These are phyloP conservation scores for Tulasnella sp. DNA, from an alignment of 768 basidiomycete genomes.

Conservation along the genomic window DNA sequence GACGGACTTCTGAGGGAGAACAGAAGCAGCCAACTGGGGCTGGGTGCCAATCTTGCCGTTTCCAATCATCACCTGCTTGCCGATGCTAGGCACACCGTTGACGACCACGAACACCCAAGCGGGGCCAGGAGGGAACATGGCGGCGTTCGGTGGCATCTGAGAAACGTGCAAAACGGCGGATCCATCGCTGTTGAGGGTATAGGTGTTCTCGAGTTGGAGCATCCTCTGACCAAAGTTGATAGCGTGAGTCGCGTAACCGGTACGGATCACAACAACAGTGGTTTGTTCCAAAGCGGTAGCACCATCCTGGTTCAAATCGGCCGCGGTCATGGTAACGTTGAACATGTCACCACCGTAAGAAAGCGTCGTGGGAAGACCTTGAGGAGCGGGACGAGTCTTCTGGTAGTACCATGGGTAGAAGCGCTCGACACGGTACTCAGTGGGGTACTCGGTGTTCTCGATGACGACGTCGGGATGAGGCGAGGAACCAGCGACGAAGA, in stretches of 20 bases:
- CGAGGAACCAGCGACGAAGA: slow-evolving; percentile 79
- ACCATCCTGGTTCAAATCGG: slow-evolving; percentile 37
- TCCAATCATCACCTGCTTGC: slow-evolving; percentile 59
- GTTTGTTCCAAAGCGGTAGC: slow-evolving; percentile 41
- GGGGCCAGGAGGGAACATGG: slow-evolving; percentile 72
- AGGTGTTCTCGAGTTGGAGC: slow-evolving; percentile 56
- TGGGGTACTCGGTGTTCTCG: slow-evolving; percentile 43
- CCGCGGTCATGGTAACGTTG: slow-evolving; percentile 30
- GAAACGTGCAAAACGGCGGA: slow-evolving; percentile 45
- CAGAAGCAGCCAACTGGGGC: background rate
- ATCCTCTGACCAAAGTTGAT: slow-evolving; percentile 33
- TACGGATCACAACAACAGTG: slow-evolving; percentile 47
- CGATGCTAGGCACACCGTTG: slow-evolving; percentile 57
- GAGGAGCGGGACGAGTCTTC: slow-evolving; percentile 31
- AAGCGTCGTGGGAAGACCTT: slow-evolving; percentile 30
- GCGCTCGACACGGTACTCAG: slow-evolving; percentile 86
- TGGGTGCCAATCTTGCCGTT: slow-evolving; percentile 37
- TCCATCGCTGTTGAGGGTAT: slow-evolving; percentile 40
- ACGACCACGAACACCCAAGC: slow-evolving; percentile 66
- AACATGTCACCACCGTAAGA: slow-evolving; percentile 38
- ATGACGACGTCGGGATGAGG: slow-evolving; percentile 69
- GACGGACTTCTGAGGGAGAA: slow-evolving; percentile 14
- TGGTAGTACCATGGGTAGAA: slow-evolving; percentile 69
- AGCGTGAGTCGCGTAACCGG: slow-evolving; percentile 34
- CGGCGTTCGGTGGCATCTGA: slow-evolving; percentile 54